Evolutionary conservation across 2,329 filamentous ascomycete species (phyloP).

Genomic region (Penicillium sp.): DNA sequence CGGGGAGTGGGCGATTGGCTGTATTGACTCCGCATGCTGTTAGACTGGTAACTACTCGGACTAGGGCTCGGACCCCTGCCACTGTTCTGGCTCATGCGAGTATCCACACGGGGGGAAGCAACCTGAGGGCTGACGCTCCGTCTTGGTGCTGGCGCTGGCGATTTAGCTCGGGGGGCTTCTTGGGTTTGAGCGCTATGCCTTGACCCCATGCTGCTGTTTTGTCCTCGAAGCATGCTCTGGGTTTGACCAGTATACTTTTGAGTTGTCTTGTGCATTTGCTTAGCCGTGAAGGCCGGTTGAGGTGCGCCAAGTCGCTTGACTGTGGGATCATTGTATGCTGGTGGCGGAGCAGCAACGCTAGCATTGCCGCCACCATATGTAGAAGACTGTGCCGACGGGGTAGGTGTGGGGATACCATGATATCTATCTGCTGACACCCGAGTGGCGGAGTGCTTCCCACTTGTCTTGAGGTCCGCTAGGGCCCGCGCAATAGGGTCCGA

Average conservation of each 20-base stretch:
- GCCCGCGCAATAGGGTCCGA: conserved; percentile 88
- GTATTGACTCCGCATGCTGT: conserved; percentile 42
- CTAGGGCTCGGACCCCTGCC: conserved; percentile 44
- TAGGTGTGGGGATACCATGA: conserved; percentile 86
- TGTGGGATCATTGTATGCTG: conserved; percentile 74
- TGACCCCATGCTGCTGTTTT: conserved; percentile 44
- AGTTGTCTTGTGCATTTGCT: conserved; percentile 92
- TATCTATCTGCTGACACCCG: conserved; percentile 96
- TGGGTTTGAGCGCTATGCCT: conserved; percentile 52
- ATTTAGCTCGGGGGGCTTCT: conserved; percentile 54
- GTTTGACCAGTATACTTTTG: conserved; percentile 84
- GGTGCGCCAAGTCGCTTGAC: conserved; percentile 82
- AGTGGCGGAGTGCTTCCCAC: conserved; percentile 73
- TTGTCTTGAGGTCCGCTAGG: conserved; percentile 86
- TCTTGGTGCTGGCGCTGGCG: conserved; percentile 67
- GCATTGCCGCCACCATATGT: conserved; percentile 32
- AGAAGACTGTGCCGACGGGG: conserved; percentile 49
- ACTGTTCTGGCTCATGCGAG: conserved; percentile 44
- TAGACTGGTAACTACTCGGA: conserved; percentile 48
- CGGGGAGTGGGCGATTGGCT: conserved; percentile 40
- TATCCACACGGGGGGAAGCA: conserved; percentile 30
- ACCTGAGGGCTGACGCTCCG: conserved; percentile 46
- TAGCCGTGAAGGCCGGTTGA: conserved; percentile 85
- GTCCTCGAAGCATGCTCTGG: conserved; percentile 67
- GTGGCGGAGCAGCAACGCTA: conserved; percentile 72